A percentile compares a stretch with the other conserved stretches of the same genome.
Conservation (phyloP, 106 monocot genomes). For the Acorus calamus region DNA sequence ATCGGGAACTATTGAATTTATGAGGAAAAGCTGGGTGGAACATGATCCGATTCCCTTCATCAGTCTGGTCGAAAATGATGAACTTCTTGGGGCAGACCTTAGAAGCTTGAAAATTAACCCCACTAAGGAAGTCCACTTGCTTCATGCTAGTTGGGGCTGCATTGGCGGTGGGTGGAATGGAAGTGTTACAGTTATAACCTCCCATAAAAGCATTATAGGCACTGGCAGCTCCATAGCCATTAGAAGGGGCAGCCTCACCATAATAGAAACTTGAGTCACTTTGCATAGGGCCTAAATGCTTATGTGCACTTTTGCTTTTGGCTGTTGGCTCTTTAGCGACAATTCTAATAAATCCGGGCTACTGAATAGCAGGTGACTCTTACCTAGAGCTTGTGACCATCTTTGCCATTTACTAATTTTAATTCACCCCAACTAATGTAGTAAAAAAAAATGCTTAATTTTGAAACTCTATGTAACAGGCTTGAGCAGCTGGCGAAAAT, state of each 20-base stretch:
- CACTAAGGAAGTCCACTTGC: conserved; percentile 11
- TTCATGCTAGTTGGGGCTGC: conserved; percentile 5
- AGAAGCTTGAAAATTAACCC: conserved; percentile 37
- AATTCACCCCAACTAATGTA: too few species aligned
- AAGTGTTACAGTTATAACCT: conserved; percentile 14
- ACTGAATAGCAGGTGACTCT: background rate
- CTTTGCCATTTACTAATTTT: conserved; percentile 6
- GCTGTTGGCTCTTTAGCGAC: too few species aligned
- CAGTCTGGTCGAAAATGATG: conserved; percentile 52
- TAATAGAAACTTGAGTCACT: conserved; percentile 26
- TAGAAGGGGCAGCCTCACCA: conserved; percentile 10
- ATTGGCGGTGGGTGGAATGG: conserved; percentile 10
- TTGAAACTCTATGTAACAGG: conserved; percentile 55
- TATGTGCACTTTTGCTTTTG: too few species aligned
- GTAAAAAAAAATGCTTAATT: too few species aligned
- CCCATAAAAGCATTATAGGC: conserved; percentile 6
- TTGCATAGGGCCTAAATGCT: conserved; percentile 29
- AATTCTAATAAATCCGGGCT: too few species aligned
- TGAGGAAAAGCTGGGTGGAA: conserved; percentile 41
- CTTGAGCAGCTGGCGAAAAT: conserved; percentile 77
- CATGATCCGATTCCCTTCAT: conserved; percentile 37
- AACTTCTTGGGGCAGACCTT: conserved; percentile 52
- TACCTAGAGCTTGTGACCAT: background rate
- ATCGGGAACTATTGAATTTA: conserved; percentile 19
- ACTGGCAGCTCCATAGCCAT: conserved; percentile 20